phyloP scores from a whole-genome alignment of 306 rosid species.

The Corylus americana region DNA sequence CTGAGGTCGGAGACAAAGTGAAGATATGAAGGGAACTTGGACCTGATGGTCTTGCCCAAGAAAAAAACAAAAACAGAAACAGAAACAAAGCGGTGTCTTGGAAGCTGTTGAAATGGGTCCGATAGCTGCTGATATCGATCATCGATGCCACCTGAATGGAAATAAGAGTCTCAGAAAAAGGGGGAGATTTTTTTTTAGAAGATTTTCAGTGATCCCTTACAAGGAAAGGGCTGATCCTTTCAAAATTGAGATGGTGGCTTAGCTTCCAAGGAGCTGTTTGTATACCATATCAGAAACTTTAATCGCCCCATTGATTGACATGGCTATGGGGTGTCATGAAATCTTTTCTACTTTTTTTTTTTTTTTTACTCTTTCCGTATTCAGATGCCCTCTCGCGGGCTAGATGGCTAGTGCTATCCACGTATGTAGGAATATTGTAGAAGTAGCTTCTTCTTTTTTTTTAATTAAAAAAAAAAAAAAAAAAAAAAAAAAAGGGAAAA shows the following conservation, averaged over 20 bases:
- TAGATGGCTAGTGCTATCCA: background rate
- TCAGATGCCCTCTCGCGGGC: background rate
- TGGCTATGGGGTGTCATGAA: slow-evolving; percentile 6
- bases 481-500: too few relatives aligned
- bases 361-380: background rate
- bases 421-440: background rate
- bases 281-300: background rate
- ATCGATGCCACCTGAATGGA: slow-evolving; percentile 13
- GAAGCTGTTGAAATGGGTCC: slow-evolving; percentile 5
- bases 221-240: background rate
- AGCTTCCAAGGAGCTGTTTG: background rate
- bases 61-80: background rate
- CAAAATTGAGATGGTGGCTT: background rate
- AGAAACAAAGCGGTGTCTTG: slow-evolving; percentile 2
- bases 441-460: background rate
- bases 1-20: slow-evolving; percentile 33
- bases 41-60: slow-evolving; percentile 13
- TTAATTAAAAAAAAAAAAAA: too few relatives aligned
- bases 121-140: slow-evolving; percentile 15
- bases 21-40: slow-evolving; percentile 29
- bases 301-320: background rate
- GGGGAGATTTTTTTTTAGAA: slow-evolving; percentile 6
- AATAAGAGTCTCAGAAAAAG: slow-evolving; percentile 8
- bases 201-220: slow-evolving; percentile 25
- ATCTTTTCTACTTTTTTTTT: background rate